These are phyloP conservation scores for Paulownia fortunei DNA, from an alignment of 257 asterid species.

Conservation along the genomic window DNA sequence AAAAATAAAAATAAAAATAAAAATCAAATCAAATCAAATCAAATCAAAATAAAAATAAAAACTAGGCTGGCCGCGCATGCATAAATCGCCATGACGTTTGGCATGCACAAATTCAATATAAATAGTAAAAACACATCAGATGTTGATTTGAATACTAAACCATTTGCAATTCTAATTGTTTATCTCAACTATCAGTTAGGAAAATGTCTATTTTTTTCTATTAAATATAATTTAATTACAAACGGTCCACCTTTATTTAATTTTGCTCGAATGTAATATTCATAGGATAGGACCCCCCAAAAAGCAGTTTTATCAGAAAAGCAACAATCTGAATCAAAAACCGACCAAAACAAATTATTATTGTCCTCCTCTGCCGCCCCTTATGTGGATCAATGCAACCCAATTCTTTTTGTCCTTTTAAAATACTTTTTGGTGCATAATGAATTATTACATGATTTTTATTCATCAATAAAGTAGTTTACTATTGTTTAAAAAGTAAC, in stretches of 20 bases:
- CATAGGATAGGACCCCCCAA: not conserved
- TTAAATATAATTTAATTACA: not conserved
- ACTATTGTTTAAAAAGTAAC: not conserved
- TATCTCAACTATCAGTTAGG: constrained; percentile 18
- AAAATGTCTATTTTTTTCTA: constrained; percentile 31
- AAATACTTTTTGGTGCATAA: constrained; percentile 14
- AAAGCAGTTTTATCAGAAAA: constrained; percentile 24
- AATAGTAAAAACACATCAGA: not conserved
- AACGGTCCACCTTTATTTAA: constrained; percentile 4
- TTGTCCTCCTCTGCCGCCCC: constrained; percentile 57
- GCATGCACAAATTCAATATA: constrained; percentile 1
- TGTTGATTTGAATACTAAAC: constrained; percentile 30
- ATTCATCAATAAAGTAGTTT: not conserved
- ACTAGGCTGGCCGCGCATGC: not conserved
- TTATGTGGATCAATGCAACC: constrained; percentile 38
- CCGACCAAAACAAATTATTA: constrained; percentile 38
- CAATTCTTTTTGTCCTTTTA: constrained; percentile 8
- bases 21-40: too few relatives aligned
- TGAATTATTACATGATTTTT: not conserved
- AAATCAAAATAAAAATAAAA: not conserved
- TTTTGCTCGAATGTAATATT: not conserved
- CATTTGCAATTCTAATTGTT: constrained; percentile 11
- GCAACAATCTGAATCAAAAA: constrained; percentile 35
- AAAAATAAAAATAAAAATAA: too few relatives aligned
- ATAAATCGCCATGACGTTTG: not conserved